Evolutionary conservation across 495 filamentous ascomycete species (phyloP).

Genomic region (Annulohypoxylon bovei): DNA sequence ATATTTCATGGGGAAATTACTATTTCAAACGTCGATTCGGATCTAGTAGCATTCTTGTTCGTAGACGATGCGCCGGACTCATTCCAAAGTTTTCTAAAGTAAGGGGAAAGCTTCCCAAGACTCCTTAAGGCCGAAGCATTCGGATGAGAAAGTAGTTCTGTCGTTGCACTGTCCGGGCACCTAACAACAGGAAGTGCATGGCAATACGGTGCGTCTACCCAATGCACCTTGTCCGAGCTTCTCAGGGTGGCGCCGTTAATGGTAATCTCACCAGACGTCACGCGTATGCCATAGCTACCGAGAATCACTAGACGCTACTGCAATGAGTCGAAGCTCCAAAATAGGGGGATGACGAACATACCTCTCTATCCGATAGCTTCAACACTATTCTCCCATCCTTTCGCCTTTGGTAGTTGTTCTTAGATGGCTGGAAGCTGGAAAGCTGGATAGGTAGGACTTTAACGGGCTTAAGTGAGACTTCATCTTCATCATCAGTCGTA

Average conservation of each 20-base stretch:
- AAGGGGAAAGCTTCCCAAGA: conserved; percentile 70
- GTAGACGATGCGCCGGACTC: conserved; percentile 45
- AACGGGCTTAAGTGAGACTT: conserved; percentile 21
- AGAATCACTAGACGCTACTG: conserved; percentile 71
- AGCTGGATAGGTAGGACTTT: conserved; percentile 39
- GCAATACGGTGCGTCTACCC: conserved; percentile 77
- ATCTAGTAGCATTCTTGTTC: not conserved
- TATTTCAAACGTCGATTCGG: conserved; percentile 52
- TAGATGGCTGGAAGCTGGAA: conserved; percentile 57
- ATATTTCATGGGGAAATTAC: conserved; percentile 31
- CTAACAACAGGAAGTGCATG: conserved; percentile 80
- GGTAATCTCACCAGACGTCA: conserved; percentile 66
- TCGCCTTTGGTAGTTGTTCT: conserved; percentile 52
- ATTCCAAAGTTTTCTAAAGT: conserved; percentile 81
- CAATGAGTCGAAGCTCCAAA: conserved; percentile 7
- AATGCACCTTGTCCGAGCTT: conserved; percentile 60
- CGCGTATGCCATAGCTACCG: conserved; percentile 78
- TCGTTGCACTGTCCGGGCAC: conserved; percentile 58
- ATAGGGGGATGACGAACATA: conserved; percentile 27
- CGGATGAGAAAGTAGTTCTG: conserved; percentile 63
- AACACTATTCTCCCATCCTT: conserved; percentile 50
- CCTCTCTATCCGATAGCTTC: conserved; percentile 58
- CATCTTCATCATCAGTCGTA: conserved; percentile 36
- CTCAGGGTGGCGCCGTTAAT: conserved; percentile 73
- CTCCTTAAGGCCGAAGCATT: conserved; percentile 64